A percentile compares a stretch with the other conserved stretches of the same genome.
Conservation (phyloP, 352 stramenopile species). For the Saprolegnia diclina region DNA sequence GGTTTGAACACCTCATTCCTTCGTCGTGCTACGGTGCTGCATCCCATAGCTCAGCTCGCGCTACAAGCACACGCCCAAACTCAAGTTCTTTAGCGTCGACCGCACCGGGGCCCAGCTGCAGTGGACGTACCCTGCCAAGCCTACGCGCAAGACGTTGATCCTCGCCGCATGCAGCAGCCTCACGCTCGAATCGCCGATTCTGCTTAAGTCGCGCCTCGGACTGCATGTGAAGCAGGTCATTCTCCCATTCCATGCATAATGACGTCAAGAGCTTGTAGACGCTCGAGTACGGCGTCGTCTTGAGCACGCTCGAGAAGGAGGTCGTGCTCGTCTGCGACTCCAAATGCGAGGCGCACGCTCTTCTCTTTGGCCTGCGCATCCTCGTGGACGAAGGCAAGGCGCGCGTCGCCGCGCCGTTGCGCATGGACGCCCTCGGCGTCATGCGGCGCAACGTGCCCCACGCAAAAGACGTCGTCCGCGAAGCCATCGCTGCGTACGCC, state of each 20-base stretch:
- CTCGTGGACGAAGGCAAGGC: conserved; percentile 41
- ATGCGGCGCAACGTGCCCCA: conserved; percentile 59
- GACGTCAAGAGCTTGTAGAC: background rate
- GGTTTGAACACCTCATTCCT: conserved; percentile 20
- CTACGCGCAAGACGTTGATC: conserved; percentile 36
- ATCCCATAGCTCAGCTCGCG: conserved; percentile 32
- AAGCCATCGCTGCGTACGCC: conserved; percentile 29
- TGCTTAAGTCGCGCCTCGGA: conserved; percentile 33
- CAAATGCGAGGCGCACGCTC: conserved; percentile 48
- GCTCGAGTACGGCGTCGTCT: conserved; percentile 6
- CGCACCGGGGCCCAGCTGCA: conserved; percentile 52
- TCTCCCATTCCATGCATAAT: no score
- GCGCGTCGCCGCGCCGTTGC: conserved; percentile 41
- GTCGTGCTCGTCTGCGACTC: conserved; percentile 61
- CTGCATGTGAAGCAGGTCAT: conserved; percentile 10
- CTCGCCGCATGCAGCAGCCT: conserved; percentile 42
- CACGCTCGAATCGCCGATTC: conserved; percentile 42
- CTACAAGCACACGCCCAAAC: conserved; percentile 40
- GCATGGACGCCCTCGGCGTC: conserved; percentile 54
- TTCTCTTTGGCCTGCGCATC: conserved; percentile 47
- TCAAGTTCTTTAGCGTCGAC: conserved; percentile 54
- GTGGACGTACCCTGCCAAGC: conserved; percentile 51
- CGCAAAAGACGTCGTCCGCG: conserved; percentile 52
- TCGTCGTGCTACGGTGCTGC: background rate
- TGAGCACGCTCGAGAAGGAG: conserved; percentile 28